Base-by-base conservation (phyloP, 2,329 filamentous ascomycete genomes). In the Colletotrichum lentis region DNA sequence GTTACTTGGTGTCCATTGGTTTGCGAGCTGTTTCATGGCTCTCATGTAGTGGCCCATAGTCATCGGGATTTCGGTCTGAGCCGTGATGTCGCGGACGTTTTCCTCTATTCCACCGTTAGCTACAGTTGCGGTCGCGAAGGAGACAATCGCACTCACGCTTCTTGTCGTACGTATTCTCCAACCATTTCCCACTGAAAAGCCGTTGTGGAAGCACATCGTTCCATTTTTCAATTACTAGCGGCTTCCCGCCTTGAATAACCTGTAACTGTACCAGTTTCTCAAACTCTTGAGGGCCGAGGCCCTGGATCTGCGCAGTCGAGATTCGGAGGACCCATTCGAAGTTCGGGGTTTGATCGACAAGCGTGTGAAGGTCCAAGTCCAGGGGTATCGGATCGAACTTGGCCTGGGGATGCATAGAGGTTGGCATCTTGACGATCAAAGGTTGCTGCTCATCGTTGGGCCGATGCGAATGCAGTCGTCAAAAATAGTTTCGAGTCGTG, bases 321-420 rank as follows among this genome's bases (percentile, higher is more conserved):
- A 98, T 91, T 56, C 93, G 89, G 58, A 91, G 87, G 8, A 91
- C 94, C 87, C 91, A 96, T 78, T 94, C 89, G 75, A 99, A 97
- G 75, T 97, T 97, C 2, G 90, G 85, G 0, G 91, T 92, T 10
- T 86, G 85, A 65, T 96, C 90, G 18, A 98, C 92, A 1, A 98
- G 83, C 1, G 82, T 80, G 46, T 88, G 82, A 18, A 98, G 83
- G 76, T 98, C 91, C 65, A 98, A 88, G 74, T 95, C 88, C 0
- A 94, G 94, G 0, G 94, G 88, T 54, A 98, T 92, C 1, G 95
- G 94, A 77, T 97, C 93, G 78, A 98, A 98, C 59, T 94, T 93
- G 18, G 94, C 93, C 75, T 93, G 90, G 0, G 93, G 93, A 73
- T 94, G 89, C 67, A 90, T 83, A 16, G 91, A 85, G 18, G 84